These are phyloP conservation scores for Pistacia atlantica DNA, from an alignment of 345 rosid genomes.

Conservation along the genomic window DNA sequence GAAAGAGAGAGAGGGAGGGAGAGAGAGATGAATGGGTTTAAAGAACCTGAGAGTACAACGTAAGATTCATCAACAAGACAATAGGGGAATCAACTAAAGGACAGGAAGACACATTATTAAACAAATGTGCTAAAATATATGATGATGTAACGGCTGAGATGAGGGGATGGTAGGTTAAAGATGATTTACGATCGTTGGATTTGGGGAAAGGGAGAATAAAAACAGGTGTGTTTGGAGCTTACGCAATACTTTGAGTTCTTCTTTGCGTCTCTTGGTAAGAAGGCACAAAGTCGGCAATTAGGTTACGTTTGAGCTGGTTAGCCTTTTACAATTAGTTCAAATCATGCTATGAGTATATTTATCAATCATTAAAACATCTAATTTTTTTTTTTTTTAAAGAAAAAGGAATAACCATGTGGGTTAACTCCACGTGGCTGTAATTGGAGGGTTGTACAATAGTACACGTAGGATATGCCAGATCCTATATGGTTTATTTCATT, in stretches of 20 bases:
- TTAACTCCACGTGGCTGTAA: not conserved
- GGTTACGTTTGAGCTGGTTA: conserved; percentile 19
- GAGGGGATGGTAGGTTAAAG: conserved; percentile 34
- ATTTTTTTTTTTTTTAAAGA: not conserved
- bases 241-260: conserved; percentile 32
- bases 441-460: not conserved
- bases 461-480: not conserved
- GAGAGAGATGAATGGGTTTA: not conserved
- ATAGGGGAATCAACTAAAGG: conserved; percentile 15
- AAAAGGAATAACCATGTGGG: not conserved
- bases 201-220: not conserved
- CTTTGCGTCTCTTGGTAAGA: conserved; percentile 29
- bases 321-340: conserved; percentile 1
- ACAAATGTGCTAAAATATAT: conserved; percentile 10
- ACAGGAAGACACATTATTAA: conserved; percentile 14
- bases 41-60: conserved; percentile 15
- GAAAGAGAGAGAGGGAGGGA: not conserved
- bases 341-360: not conserved
- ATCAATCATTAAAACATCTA: not conserved
- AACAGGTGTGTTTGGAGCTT: conserved; percentile 23
- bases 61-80: conserved; percentile 28
- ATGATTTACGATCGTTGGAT: conserved; percentile 38
- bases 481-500: not conserved
- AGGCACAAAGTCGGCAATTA: conserved; percentile 19
- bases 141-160: conserved; percentile 28